phyloP scores from a whole-genome alignment of 345 rosid genomes.

The Turritis glabra region DNA sequence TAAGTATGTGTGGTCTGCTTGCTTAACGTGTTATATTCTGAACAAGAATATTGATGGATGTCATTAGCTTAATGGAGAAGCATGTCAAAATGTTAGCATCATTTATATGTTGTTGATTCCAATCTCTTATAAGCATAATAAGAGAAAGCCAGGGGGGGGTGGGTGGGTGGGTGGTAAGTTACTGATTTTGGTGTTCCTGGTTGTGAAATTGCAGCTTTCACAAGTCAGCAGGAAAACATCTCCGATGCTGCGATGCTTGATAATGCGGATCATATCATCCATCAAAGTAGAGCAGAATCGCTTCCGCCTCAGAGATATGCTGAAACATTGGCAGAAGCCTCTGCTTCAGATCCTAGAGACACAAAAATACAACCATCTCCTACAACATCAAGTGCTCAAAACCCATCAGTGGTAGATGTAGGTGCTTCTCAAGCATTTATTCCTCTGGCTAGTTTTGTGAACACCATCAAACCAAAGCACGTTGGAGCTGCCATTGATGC shows the following conservation, averaged over 20 bases:
- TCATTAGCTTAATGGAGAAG: not conserved
- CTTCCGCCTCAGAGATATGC: not conserved
- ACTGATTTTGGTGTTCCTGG: conserved; percentile 20
- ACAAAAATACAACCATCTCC: conserved; percentile 28
- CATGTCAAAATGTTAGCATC: not conserved
- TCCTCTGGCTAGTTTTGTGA: conserved; percentile 24
- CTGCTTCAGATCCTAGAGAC: conserved; percentile 30
- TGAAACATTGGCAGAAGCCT: conserved; percentile 28
- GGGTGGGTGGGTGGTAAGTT: no score
- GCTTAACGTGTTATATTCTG: not conserved
- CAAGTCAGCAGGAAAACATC: conserved; percentile 31
- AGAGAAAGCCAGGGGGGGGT: not conserved
- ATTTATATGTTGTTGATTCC: not conserved
- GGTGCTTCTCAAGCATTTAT: conserved; percentile 31
- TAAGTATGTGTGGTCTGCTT: not conserved
- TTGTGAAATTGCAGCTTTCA: conserved; percentile 45
- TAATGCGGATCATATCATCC: conserved; percentile 15
- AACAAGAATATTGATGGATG: conserved; percentile 13
- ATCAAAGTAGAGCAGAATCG: conserved; percentile 30
- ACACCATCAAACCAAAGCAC: conserved; percentile 47
- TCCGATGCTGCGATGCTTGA: conserved; percentile 27
- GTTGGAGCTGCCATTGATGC: conserved; percentile 60
- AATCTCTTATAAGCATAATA: not conserved
- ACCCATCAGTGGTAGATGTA: conserved; percentile 34
- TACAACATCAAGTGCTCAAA: conserved; percentile 38